A percentile compares a stretch with the other conserved stretches of the same genome.
Conservation (phyloP, 116 monocot genomes). For the Dioscorea cayenensis region DNA sequence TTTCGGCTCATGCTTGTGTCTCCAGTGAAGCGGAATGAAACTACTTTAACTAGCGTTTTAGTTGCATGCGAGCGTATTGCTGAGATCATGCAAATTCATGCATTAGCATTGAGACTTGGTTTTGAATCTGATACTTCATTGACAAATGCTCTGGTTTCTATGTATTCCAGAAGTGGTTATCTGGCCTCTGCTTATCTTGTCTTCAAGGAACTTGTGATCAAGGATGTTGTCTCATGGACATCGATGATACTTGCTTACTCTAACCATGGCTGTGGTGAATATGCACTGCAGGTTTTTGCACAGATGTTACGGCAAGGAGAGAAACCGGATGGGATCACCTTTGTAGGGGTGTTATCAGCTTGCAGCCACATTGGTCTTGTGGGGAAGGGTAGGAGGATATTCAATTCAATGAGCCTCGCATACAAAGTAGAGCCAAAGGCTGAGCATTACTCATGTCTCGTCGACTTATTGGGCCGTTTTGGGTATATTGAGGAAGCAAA, state of each 20-base stretch:
- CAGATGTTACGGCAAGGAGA: conserved; percentile 27
- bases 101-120: conserved; percentile 12
- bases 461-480: conserved; percentile 35
- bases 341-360: conserved; percentile 32
- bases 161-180: conserved; percentile 39
- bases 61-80: conserved; percentile 3
- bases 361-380: conserved; percentile 38
- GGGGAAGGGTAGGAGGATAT: conserved; percentile 28
- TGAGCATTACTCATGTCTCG: conserved; percentile 34
- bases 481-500: conserved; percentile 30
- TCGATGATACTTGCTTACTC: conserved; percentile 34
- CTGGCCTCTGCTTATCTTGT: conserved; percentile 18
- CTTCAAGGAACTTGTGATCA: conserved; percentile 21
- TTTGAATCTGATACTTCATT: conserved; percentile 19
- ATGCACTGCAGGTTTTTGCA: conserved; percentile 28
- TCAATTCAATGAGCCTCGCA: conserved; percentile 26
- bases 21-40: conserved; percentile 11
- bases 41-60: conserved; percentile 33
- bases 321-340: conserved; percentile 23
- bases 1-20: conserved; percentile 26
- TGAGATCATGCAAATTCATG: conserved; percentile 22
- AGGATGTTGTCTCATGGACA: conserved; percentile 43
- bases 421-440: conserved; percentile 25
- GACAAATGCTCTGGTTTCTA: conserved; percentile 32
- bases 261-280: conserved; percentile 26